A percentile compares a stretch with the other conserved stretches of the same genome.
Evolutionary conservation across 257 asterid species (phyloP).

Genomic region (Hygrophila difformis): DNA sequence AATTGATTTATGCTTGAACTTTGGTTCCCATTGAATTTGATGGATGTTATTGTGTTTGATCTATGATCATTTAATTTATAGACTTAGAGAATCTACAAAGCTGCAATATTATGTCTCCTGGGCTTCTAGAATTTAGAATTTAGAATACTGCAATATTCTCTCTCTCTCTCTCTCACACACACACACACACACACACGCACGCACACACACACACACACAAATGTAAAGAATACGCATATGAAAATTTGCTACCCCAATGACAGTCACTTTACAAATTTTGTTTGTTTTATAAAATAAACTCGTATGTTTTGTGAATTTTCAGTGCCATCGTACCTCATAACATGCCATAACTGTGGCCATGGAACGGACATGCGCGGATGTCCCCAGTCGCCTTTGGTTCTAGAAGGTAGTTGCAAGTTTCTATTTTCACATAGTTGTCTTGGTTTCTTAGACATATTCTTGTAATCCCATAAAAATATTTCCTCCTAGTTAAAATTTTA

Average conservation of each 20-base stretch:
- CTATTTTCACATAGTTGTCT: background rate
- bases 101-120: no score
- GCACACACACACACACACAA: no score
- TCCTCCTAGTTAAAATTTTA: no score
- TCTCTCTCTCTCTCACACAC: no score
- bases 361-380: slow-evolving; percentile 96
- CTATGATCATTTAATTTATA: background rate
- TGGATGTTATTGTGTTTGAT: background rate
- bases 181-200: no score
- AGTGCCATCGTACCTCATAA: slow-evolving; percentile 85
- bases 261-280: no score
- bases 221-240: no score
- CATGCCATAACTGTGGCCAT: slow-evolving; percentile 93
- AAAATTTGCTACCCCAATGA: background rate
- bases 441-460: no score
- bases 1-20: background rate
- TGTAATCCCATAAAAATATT: no score
- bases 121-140: no score
- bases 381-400: slow-evolving; percentile 80
- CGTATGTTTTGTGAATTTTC: slow-evolving; percentile 20
- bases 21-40: background rate
- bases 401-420: slow-evolving; percentile 47
- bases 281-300: slow-evolving; percentile 15
- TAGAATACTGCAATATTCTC: no score
- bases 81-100: no score